Base-by-base conservation (phyloP, 2,329 filamentous ascomycete genomes). In the Pseudocercospora fuligena region DNA sequence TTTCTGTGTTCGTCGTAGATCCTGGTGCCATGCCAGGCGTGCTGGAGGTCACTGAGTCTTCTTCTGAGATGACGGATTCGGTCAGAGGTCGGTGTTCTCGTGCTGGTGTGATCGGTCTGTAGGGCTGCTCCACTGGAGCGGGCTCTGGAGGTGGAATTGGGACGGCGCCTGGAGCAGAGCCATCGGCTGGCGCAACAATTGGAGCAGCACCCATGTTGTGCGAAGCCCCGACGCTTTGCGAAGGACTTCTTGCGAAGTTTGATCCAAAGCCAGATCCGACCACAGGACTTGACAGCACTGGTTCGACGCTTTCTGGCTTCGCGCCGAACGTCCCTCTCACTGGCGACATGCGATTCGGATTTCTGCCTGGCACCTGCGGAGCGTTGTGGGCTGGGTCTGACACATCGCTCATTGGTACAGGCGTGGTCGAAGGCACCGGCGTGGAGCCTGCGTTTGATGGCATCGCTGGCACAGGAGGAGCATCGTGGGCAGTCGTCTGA, bases 281-380 rank as follows among this genome's bases (percentile, higher is more conserved):
- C 31, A 66, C 49, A 4, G 65, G 65, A 57, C 65, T 66, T 33
- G 65, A 51, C 5, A 61, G 65, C 9, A 66, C 56, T 4, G 61
- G 46, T 12, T 66, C 61, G 23, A 60, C 61, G 5, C 23, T 64
- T 33, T 66, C 65, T 27, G 56, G 43, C 33, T 33, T 61, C 23
- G 60, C 65, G 9, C 57, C 57, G n/a, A 63, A 66, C 11, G 63
- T 47, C 3, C 57, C 57, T 27, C 7, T 6, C 16, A 25, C 36
- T 12, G 60, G 56, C 6, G 65, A 66, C 46, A 56, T 47, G 43
- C 65, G 61, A 27, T 64, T 66, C 27, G 65, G 65, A 61, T 61
- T 66, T 23, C 53, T 63, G 7, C 60, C 56, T 9, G 65, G 65
- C 33, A 66, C n/a, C 31, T 64, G 33, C 47, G 65, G 65, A 29